A percentile compares a stretch with the other conserved stretches of the same genome.
Conservation (phyloP, 1,284 basidiomycete genomes). For the Tylopilus orsonianus region DNA sequence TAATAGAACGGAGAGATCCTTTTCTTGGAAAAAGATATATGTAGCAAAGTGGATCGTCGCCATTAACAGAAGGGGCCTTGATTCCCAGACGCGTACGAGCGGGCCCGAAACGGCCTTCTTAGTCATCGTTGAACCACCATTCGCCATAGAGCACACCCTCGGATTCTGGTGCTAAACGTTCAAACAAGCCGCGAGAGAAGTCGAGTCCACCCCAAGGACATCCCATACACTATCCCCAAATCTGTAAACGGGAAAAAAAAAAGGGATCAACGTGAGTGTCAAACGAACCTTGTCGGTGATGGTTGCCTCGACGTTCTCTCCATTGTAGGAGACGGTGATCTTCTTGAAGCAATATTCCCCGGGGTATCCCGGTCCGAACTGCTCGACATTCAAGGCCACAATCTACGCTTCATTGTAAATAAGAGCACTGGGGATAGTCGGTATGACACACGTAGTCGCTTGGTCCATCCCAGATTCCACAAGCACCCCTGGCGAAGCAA, state of each 20-base stretch:
- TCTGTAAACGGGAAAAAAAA: slow-evolving; percentile 1
- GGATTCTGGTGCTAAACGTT: slow-evolving; percentile 45
- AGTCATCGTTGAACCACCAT: slow-evolving; percentile 52
- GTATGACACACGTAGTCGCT: slow-evolving; percentile 49
- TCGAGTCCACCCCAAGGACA: slow-evolving; percentile 79
- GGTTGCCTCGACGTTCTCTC: slow-evolving; percentile 55
- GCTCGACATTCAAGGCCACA: slow-evolving; percentile 45
- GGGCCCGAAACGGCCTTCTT: not conserved
- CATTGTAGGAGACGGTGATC: slow-evolving; percentile 64
- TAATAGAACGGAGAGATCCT: not conserved
- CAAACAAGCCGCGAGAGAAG: slow-evolving; percentile 76
- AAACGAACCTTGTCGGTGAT: slow-evolving; percentile 63
- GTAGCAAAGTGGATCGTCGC: no score
- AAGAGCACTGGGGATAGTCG: not conserved
- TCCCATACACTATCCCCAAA: slow-evolving; percentile 54
- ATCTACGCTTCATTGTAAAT: slow-evolving; percentile 36
- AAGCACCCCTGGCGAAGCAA: slow-evolving; percentile 46
- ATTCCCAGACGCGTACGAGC: not conserved
- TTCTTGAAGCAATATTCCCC: slow-evolving; percentile 59
- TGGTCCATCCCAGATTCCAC: slow-evolving; percentile 45
- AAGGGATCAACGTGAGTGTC: not conserved
- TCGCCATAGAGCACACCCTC: slow-evolving; percentile 55
- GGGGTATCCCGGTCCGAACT: slow-evolving; percentile 57
- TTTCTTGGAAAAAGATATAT: no score
- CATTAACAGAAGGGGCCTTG: no score